Percentiles rank a stretch among this genome's conserved stretches.
Evolutionary conservation across 768 basidiomycete genomes (phyloP).

Genomic region (Lactarius tabidus): DNA sequence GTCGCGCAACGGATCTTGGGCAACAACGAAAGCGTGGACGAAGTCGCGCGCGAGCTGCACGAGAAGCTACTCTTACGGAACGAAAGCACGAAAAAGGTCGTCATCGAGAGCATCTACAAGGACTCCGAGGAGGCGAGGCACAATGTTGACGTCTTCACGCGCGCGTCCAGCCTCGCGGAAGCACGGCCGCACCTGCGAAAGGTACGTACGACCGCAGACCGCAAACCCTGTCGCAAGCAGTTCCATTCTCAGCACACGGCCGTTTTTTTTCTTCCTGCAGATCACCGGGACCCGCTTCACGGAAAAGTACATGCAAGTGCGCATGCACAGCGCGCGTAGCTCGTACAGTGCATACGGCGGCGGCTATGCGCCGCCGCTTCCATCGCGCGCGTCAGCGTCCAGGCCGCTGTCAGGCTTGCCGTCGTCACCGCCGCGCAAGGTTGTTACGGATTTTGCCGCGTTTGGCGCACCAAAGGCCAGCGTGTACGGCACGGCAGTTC

Average conservation of each 20-base stretch:
- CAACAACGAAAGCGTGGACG: conserved; percentile 93
- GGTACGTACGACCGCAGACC: conserved; percentile 42
- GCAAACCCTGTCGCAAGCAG: neutral
- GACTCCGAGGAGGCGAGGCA: conserved; percentile 85
- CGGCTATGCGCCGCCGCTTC: conserved; percentile 49
- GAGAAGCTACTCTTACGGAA: conserved; percentile 87
- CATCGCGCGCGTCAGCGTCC: conserved; percentile 38
- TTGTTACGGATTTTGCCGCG: conserved; percentile 83
- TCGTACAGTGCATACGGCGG: conserved; percentile 51
- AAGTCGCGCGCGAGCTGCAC: conserved; percentile 91
- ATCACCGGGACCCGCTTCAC: conserved; percentile 95
- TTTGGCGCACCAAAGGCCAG: conserved; percentile 77
- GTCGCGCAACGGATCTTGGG: conserved; percentile 90
- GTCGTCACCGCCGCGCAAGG: conserved; percentile 52
- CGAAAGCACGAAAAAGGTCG: conserved; percentile 95
- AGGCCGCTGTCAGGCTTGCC: conserved; percentile 39
- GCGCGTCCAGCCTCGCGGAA: conserved; percentile 62
- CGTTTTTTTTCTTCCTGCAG: conserved; percentile 40
- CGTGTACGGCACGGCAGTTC: conserved; percentile 82
- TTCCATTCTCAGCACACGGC: neutral
- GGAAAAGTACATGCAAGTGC: conserved; percentile 86
- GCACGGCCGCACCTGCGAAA: conserved; percentile 76
- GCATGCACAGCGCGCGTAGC: conserved; percentile 53
- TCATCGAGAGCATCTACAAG: conserved; percentile 94
- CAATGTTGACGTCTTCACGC: conserved; percentile 83